phyloP scores from a whole-genome alignment of 345 rosid species.

The Pugionium cornutum region DNA sequence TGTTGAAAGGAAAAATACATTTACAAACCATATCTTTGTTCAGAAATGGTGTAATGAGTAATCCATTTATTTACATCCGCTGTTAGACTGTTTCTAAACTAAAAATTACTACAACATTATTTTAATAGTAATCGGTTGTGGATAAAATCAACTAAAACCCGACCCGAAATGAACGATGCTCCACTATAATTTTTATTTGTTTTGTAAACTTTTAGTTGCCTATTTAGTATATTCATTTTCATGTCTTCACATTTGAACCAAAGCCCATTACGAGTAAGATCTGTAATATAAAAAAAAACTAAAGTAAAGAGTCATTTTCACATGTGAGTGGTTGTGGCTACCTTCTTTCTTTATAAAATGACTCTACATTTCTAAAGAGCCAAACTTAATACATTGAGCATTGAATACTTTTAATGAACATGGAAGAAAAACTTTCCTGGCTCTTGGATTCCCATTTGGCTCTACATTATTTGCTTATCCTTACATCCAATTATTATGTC shows the following conservation, averaged over 20 bases:
- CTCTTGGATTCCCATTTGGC: constrained; percentile 39
- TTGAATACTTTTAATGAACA: not conserved
- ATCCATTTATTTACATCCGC: too few species aligned
- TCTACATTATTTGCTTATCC: constrained; percentile 29
- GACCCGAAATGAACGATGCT: not conserved
- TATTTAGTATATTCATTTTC: not conserved
- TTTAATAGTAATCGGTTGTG: too few species aligned
- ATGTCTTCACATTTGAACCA: constrained; percentile 8
- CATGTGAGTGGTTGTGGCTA: constrained; percentile 36
- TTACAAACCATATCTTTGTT: not conserved
- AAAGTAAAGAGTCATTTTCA: constrained; percentile 39
- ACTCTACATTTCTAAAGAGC: constrained; percentile 43
- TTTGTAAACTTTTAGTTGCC: not conserved
- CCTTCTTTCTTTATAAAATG: constrained; percentile 23
- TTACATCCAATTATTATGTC: constrained; percentile 24
- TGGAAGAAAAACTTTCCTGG: constrained; percentile 16
- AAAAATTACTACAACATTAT: too few species aligned
- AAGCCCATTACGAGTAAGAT: constrained; percentile 15
- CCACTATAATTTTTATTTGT: not conserved
- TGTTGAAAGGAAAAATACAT: not conserved
- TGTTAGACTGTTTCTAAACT: too few species aligned
- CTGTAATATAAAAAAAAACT: not conserved
- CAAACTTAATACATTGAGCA: constrained; percentile 32
- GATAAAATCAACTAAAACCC: too few species aligned
- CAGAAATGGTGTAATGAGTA: too few species aligned